phyloP scores from a whole-genome alignment of 2,329 filamentous ascomycete genomes.

The Cytospora leucostoma region DNA sequence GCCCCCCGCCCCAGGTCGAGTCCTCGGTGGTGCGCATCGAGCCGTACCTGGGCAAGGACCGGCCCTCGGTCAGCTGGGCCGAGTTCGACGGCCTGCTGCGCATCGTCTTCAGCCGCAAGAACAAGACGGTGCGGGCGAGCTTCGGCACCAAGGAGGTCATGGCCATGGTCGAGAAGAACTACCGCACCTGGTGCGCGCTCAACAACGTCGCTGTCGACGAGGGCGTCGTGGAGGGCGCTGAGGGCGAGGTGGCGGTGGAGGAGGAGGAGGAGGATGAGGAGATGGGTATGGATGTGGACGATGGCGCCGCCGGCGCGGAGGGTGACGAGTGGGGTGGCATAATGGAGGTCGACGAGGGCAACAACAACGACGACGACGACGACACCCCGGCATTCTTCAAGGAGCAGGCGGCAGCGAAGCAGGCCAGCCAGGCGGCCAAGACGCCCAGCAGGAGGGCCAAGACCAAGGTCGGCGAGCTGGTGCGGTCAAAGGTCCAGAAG shows the following conservation, averaged over 20 bases:
- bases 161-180: conserved; percentile 83
- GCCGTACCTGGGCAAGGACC: conserved; percentile 73
- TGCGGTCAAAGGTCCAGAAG: conserved; percentile 83
- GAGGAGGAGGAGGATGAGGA: conserved; percentile 36
- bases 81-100: conserved; percentile 92
- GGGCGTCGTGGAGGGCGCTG: conserved; percentile 50
- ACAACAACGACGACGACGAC: conserved; percentile 61
- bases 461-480: conserved; percentile 76
- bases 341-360: conserved; percentile 50
- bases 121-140: conserved; percentile 82
- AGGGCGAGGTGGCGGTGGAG: conserved; percentile 41
- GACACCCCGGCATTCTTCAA: conserved; percentile 86
- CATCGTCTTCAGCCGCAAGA: conserved; percentile 81
- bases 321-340: conserved; percentile 51
- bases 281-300: conserved; percentile 40
- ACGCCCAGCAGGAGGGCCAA: conserved; percentile 72
- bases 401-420: conserved; percentile 50
- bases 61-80: conserved; percentile 87
- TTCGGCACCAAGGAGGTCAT: conserved; percentile 82
- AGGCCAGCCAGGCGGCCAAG: conserved; percentile 48
- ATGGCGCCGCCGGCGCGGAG: conserved; percentile 45
- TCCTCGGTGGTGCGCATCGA: conserved; percentile 87
- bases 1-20: conserved; percentile 90
- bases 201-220: conserved; percentile 81
- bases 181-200: conserved; percentile 85